Base-by-base conservation (phyloP, 208 protist genomes). In the Trypanosoma brucei region DNA sequence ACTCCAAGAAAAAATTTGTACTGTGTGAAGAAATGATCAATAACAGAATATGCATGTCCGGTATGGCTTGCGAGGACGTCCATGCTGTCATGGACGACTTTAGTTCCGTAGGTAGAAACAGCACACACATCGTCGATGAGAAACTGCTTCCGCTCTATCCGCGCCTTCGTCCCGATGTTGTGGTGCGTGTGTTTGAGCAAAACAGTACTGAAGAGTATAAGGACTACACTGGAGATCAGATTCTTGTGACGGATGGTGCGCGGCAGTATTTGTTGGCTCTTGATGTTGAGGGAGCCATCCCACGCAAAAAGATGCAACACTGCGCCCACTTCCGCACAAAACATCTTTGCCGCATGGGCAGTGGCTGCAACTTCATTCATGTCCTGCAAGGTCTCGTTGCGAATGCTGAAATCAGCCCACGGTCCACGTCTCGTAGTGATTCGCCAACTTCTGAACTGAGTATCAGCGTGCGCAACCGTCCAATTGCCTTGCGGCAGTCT, bases 1-100 rank as follows among this genome's bases (percentile, higher is more conserved):
- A 91, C 60, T 94, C 88, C 69, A 91, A 91, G 68, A 65, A 63
- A 42, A 91, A 91, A 73, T 90, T 91, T 67, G 78, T 79, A 63
- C 52, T 93, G 2, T 88, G 78, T 69, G 57, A 70, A 14, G 45
- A 45, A 2, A 72, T 89, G 67, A 57, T 64, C 40, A 59, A 51
- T 4, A 62, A 59, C 44, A 75, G 81, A 38, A 51, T 39, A 37
- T 92, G 86, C 61, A 60, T 72, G 37, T 55, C 72, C 38, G 84
- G 83, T 49, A 53, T 57, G 11, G 33, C 66, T 0, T 92, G 86
- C 68, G 69, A 75, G 14, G 67, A 83, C 54, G 79, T 92, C 39
- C 86, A 92, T 65, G 78, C 78, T 61, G 58, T 70, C 61, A 63
- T 75, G 31, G 56, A 60, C 13, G 70, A 87, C 59, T 66, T 88